Base-by-base conservation (phyloP, 768 basidiomycete species). In the Rhodotorula babjevae region DNA sequence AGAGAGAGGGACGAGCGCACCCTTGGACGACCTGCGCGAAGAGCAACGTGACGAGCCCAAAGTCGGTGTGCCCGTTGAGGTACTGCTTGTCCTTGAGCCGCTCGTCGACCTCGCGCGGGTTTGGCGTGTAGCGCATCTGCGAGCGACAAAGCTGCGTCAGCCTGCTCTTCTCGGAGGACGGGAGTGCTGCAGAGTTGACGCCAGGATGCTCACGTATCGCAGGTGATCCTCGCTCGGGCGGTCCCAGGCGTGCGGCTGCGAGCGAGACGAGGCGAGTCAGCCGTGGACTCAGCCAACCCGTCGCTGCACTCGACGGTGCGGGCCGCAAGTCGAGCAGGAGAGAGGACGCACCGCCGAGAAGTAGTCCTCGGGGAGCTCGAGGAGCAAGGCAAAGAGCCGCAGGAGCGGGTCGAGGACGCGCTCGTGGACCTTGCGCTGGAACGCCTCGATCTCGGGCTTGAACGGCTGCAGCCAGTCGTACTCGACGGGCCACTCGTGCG, bases 341-440 rank as follows among this genome's bases (percentile, higher is more conserved):
- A 49, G 9, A n/a, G 27, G 18, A 49, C 64, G 53, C 23, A 65
- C 64, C 21, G 47, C 68, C 4, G 62, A 31, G 49, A 69, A 63
- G 56, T 63, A 69, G 3, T 63, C 62, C 40, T 63, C 68, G 0
- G 68, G 68, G 27, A 69, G 57, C 47, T 69, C 68, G 31, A 69
- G 68, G 27, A 69, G 10, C 1, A 69, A 49, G 9, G 68, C 68
- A 19, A 69, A 59, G 2, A 69, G 21, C 46, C 33, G 25, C 4
- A 69, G 49, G 29, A 69, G 62, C 18, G 68, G 68, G 31, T 40
- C 47, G n/a, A 69, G 47, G 25, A 69, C 71, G 47, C 76, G 74
- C 25, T 79, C 78, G 67, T 78, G 71, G 33, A 69, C 62, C 47
- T 63, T 63, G 31, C 56, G 55, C 46, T 69, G 78, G 79, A 40